Base-by-base conservation (phyloP, 208 protist genomes). In the Zelonia costaricensis region DNA sequence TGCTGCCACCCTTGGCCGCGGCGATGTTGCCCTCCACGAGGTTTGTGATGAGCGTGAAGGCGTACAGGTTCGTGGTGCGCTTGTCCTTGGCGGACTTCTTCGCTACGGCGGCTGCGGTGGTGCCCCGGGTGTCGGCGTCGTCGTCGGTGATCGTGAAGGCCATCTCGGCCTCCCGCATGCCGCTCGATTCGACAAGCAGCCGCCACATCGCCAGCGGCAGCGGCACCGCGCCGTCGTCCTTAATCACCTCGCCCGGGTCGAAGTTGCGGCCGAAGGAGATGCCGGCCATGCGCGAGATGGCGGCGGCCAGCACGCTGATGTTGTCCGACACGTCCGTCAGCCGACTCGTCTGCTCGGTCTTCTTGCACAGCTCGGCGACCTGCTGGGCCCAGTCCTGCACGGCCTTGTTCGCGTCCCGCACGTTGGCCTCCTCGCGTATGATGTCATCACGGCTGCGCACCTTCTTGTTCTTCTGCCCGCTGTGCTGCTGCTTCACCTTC, bases 151-250 rank as follows among this genome's bases (percentile, higher is more conserved):
- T 31, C 4, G 79, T 78, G 46, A 84, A 78, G 46, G 82, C 84
- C 43, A 94, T 80, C 65, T 91, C 81, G 5, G 80, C 82, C 62
- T 91, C 88, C 3, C 80, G 75, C 64, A 91, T 79, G 42, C 74
- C 78, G 59, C 82, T 87, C 18, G 79, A 36, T 22, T 73, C 65
- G 13, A 94, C 88, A 27, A 94, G 70, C 8, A 88, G 53, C 36
- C 84, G 84, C 85, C 88, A 94, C 77, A 90, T 87, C 52, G 57
- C 52, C 36, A 88, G 45, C 57, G 81, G 80, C 42, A 94, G 66
- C 28, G 80, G 70, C 30, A 81, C 42, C 20, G 45, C 65, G 36
- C 59, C 43, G 13, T 45, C 57, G 36, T 63, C 73, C 42, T 57
- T 60, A 36, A 84, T 43, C 30, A 72, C 63, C 49, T 76, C 76